Conservation (phyloP, 441 rosid species). For the Aleurites moluccanus region DNA sequence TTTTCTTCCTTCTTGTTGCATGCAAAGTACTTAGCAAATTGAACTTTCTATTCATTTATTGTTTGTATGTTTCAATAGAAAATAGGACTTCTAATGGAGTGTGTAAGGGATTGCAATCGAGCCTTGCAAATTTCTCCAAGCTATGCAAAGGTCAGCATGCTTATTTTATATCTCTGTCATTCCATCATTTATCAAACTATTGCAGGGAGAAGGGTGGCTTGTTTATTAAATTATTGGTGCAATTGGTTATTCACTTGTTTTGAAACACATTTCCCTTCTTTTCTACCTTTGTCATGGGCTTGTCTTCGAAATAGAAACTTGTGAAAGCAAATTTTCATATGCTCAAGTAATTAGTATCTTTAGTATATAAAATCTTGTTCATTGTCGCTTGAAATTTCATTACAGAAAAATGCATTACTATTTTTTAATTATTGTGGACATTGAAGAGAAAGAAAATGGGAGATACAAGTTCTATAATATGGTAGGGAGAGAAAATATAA, state of each 20-base stretch:
- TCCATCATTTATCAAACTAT: neutral
- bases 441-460: neutral
- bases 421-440: neutral
- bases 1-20: neutral
- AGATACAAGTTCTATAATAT: neutral
- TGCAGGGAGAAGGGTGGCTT: neutral
- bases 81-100: constrained; percentile 52
- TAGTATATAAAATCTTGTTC: neutral
- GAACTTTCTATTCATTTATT: neutral
- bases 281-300: neutral
- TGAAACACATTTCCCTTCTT: neutral
- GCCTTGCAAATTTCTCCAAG: constrained; percentile 65
- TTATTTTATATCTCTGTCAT: constrained; percentile 2
- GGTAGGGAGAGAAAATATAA: neutral
- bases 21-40: neutral
- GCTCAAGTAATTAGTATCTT: neutral
- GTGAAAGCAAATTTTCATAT: neutral
- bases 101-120: constrained; percentile 70
- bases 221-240: neutral
- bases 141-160: constrained; percentile 64
- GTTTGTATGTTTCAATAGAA: constrained; percentile 41
- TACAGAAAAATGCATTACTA: neutral
- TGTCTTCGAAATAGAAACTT: neutral
- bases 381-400: neutral
- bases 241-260: neutral